Percentiles rank a stretch among this genome's conserved stretches.
phyloP scores from a whole-genome alignment of 2,329 filamentous ascomycete species.

The Truncatella angustata region DNA sequence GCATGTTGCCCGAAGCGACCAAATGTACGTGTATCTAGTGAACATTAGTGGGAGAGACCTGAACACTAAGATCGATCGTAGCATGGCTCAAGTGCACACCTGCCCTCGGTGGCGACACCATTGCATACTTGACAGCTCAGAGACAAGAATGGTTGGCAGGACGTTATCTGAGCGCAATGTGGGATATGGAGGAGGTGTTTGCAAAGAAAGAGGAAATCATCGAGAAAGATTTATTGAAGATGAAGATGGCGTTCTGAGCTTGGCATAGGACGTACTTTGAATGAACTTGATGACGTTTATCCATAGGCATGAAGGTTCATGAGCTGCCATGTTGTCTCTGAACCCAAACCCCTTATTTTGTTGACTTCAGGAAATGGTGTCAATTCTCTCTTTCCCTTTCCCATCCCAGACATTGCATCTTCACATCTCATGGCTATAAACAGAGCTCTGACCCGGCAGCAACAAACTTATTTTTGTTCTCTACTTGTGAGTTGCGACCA shows the following conservation, averaged over 20 bases:
- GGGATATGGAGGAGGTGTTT: slow-evolving; percentile 36
- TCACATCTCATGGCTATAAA: too few species aligned
- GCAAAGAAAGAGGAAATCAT: slow-evolving; percentile 26
- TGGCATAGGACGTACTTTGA: not conserved
- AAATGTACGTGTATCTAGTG: slow-evolving; percentile 21
- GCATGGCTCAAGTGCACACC: slow-evolving; percentile 23
- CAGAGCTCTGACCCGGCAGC: too few species aligned
- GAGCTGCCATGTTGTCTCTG: too few species aligned
- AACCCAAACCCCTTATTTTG: too few species aligned
- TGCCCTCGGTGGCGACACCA: slow-evolving; percentile 25
- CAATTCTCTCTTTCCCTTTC: too few species aligned
- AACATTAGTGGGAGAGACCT: not conserved
- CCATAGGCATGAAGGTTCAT: too few species aligned
- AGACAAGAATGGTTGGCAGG: slow-evolving; percentile 30
- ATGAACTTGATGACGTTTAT: too few species aligned
- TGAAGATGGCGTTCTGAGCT: slow-evolving; percentile 15
- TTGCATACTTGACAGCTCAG: slow-evolving; percentile 27
- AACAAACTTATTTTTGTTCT: too few species aligned
- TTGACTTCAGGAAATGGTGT: too few species aligned
- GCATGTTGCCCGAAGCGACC: slow-evolving; percentile 12
- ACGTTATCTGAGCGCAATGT: slow-evolving; percentile 36
- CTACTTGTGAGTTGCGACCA: too few species aligned
- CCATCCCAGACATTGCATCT: too few species aligned
- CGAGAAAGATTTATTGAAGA: slow-evolving; percentile 24
- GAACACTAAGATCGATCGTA: slow-evolving; percentile 3